Conservation (phyloP, 2,329 filamentous ascomycete genomes). For the Neofusicoccum umdonicola region DNA sequence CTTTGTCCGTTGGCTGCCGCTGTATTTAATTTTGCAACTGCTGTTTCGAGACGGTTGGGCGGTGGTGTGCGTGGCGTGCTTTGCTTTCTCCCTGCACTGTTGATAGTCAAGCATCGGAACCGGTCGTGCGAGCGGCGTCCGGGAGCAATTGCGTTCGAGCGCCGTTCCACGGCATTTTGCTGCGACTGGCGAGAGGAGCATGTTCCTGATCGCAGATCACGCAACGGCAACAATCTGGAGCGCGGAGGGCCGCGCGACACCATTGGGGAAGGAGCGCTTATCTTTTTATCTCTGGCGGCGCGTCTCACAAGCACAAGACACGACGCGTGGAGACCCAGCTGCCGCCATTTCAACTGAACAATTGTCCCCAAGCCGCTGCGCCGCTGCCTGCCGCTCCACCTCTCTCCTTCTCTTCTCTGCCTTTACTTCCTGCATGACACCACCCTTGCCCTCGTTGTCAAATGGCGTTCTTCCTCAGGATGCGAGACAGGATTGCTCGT, state of each 20-base stretch:
- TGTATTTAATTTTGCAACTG: background rate
- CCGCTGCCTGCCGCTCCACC: background rate
- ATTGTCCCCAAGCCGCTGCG: background rate
- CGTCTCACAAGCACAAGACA: slow-evolving; percentile 2
- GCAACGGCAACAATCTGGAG: background rate
- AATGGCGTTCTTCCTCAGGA: background rate
- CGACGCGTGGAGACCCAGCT: background rate
- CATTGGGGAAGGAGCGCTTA: slow-evolving; percentile 9
- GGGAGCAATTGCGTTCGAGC: background rate
- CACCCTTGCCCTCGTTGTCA: background rate
- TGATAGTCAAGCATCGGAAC: background rate
- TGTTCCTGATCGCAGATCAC: background rate
- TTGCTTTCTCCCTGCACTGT: background rate
- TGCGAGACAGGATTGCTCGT: background rate
- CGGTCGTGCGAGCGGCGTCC: background rate
- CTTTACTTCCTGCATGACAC: background rate
- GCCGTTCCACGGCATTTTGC: background rate
- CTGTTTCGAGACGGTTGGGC: background rate
- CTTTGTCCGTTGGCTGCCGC: background rate
- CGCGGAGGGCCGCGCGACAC: background rate
- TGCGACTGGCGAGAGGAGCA: background rate
- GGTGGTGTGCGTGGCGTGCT: background rate
- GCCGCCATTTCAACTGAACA: background rate
- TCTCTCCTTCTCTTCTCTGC: background rate
- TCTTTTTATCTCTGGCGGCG: slow-evolving; percentile 7